phyloP scores from a whole-genome alignment of 495 filamentous ascomycete species.

The Wilcoxina mikolae region DNA sequence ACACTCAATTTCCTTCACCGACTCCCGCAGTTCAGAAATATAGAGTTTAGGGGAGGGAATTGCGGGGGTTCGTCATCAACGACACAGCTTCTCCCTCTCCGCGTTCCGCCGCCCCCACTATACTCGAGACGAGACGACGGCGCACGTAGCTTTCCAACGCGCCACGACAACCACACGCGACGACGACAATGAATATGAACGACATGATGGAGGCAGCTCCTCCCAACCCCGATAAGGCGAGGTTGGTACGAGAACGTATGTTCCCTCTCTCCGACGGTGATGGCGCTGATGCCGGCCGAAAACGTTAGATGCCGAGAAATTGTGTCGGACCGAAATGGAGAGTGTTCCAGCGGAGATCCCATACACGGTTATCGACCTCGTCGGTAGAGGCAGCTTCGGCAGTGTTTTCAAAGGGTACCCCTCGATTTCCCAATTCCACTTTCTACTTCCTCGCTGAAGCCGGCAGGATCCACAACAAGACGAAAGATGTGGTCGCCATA shows the following conservation, averaged over 20 bases:
- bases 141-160: too few species aligned
- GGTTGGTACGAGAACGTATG: constrained; percentile 1
- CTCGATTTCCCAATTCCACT: not conserved
- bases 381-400: constrained; percentile 91
- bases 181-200: not conserved
- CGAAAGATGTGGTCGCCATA: constrained; percentile 60
- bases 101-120: too few species aligned
- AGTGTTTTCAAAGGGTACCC: constrained; percentile 74
- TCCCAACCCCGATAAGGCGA: not conserved
- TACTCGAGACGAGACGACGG: too few species aligned
- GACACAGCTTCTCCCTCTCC: too few species aligned
- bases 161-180: not conserved
- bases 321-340: constrained; percentile 28
- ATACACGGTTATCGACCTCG: constrained; percentile 75
- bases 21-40: too few species aligned
- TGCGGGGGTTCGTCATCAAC: too few species aligned
- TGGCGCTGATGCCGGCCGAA: not conserved
- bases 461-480: constrained; percentile 39
- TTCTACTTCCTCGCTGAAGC: constrained; percentile 8
- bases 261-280: not conserved
- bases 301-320: constrained; percentile 23
- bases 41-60: too few species aligned
- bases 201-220: not conserved
- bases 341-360: constrained; percentile 29
- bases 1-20: too few species aligned